Evolutionary conservation across 78 protist species (phyloP).

Genomic region (Polysphondylium violaceum): DNA sequence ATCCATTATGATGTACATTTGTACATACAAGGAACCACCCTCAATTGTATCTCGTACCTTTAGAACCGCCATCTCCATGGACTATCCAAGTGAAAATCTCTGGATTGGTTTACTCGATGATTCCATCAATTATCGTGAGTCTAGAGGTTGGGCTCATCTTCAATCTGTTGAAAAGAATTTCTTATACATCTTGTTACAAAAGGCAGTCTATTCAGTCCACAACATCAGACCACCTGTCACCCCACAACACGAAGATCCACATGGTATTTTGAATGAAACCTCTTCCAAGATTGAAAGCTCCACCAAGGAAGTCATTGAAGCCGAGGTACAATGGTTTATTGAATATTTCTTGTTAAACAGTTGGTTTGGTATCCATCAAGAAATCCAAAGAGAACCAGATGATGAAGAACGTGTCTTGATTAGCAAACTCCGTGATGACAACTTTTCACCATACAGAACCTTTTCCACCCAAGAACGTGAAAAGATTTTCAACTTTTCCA

Average conservation of each 20-base stretch:
- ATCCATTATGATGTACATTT: conserved; percentile 57
- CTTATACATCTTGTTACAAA: conserved; percentile 50
- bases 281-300: conserved; percentile 25
- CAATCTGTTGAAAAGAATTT: conserved; percentile 76
- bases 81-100: conserved; percentile 68
- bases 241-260: conserved; percentile 56
- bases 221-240: conserved; percentile 42
- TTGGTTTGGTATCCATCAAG: conserved; percentile 38
- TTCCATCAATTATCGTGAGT: conserved; percentile 61
- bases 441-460: conserved; percentile 71
- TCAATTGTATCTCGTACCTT: conserved; percentile 77
- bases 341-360: conserved; percentile 59
- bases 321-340: conserved; percentile 79
- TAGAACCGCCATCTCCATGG: conserved; percentile 74
- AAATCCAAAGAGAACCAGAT: conserved; percentile 33
- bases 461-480: conserved; percentile 35
- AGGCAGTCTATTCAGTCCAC: conserved; percentile 58
- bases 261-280: conserved; percentile 71
- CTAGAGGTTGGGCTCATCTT: conserved; percentile 80
- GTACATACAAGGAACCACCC: conserved; percentile 77
- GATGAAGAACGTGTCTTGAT: conserved; percentile 39
- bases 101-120: conserved; percentile 70
- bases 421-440: conserved; percentile 65
- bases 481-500: conserved; percentile 31
- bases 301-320: conserved; percentile 69